Percentiles rank a stretch among this genome's conserved stretches.
phyloP scores from a whole-genome alignment of 78 protist genomes.

The Ministeria vibrans region DNA sequence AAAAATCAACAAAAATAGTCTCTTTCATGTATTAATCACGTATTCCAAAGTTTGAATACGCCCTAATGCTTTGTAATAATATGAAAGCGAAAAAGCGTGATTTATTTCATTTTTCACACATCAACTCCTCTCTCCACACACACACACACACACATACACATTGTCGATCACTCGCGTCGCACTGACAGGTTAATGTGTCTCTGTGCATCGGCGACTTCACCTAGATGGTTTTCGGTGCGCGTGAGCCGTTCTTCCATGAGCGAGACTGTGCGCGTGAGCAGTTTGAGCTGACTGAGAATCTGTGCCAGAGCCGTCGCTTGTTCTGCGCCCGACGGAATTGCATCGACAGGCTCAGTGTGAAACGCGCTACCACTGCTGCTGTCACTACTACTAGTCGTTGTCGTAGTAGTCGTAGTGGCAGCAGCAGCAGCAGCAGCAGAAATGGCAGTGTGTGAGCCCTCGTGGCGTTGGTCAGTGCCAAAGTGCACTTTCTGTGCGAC shows the following conservation, averaged over 20 bases:
- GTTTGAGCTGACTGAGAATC: constrained; percentile 41
- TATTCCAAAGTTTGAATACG: no score
- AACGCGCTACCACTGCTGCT: neutral
- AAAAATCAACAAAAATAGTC: no score
- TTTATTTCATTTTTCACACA: no score
- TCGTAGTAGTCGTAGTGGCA: neutral
- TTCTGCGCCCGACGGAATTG: neutral
- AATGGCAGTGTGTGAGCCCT: neutral
- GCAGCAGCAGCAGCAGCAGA: neutral
- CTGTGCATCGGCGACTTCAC: no score
- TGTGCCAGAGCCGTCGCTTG: constrained; percentile 11
- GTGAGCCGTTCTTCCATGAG: constrained; percentile 48
- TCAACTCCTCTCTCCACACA: no score
- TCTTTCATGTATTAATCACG: no score
- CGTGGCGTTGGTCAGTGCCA: neutral
- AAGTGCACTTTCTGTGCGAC: neutral
- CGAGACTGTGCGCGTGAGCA: constrained; percentile 40
- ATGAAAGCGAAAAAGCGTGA: no score
- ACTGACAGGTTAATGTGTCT: no score
- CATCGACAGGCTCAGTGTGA: neutral
- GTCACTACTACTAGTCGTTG: neutral
- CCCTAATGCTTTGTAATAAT: no score
- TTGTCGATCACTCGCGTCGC: no score
- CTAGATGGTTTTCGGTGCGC: constrained; percentile 12
- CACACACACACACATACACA: no score